Base-by-base conservation (phyloP, 768 basidiomycete genomes). In the Symmetrospora coprosmae region DNA sequence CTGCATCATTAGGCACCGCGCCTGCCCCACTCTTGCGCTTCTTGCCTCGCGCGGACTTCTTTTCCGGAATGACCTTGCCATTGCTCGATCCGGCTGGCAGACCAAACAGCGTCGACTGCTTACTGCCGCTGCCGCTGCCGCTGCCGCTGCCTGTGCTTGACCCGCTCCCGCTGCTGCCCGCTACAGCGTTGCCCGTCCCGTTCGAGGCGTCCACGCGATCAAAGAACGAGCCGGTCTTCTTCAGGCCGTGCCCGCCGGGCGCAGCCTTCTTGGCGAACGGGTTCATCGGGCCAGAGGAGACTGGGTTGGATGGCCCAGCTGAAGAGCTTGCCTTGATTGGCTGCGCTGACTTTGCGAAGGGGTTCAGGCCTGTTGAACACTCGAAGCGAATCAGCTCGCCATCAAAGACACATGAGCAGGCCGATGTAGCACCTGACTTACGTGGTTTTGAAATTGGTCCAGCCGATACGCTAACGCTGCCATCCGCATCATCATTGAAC, bases 21-120 rank as follows among this genome's bases (percentile, higher is more conserved):
- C n/a, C n/a, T n/a, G n/a, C n/a, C n/a, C n/a, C n/a, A 4, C 61
- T 49, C 51, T 66, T 68, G 33, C 68, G 61, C 61, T 69, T 69
- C 58, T 48, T 65, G 25, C 60, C 58, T 37, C 61, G 38, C 25
- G 25, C 25, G 3, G n/a, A 16, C 4, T 31, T 43, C 23, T 59
- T 35, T 31, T 27, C 62, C 27, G 7, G 48, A 4, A 35, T 38
- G 16, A 43, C 50, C 39, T 59, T 60, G 3, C 61, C 6, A 1
- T 5, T 27, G n/a, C 60, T 38, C n/a, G n/a, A n/a, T n/a, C n/a
- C n/a, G 1, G 68, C 63, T 30, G 63, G 27, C 0, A 50, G 1
- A n/a, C 66, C 66, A 39, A 69, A 69, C 1, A 69, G 41, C 17
- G 53, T 58, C 17, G 63, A 48, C 38, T 66, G 65, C 4, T 55